Evolutionary conservation across 2,329 filamentous ascomycete genomes (phyloP), one percentile per base, ranked within the genome.

Genomic region (Ophidiomyces ophidiicola): DNA sequence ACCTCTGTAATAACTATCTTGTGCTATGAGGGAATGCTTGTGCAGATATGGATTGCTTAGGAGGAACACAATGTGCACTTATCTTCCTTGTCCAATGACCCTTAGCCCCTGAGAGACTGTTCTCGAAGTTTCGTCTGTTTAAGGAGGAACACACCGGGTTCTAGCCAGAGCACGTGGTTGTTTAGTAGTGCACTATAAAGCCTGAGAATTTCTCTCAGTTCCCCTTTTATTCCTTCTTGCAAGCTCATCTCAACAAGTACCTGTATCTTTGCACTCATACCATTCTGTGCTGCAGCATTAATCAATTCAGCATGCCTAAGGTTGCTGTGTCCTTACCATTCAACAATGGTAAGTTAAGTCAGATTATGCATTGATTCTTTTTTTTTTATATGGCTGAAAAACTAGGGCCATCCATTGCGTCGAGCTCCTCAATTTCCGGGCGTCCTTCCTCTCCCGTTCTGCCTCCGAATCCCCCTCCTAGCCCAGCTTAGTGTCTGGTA

Each of bases 401-500:
- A 12, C 3, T 7, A 34, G 31, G 19, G 17, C 32, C 14, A 30
- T 35, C 8, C 10, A 15, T 12, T 17, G 29, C 28, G 25, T 20
- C 37, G n/a, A 33, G 33, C n/a, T 39, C 28, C n/a, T 39, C 37
- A 3, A 33, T 39, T 23, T 28, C 30, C 11, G 37, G 37, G 33
- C 37, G 37, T 20, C 37, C 37, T 6, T n/a, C n/a, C 6, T 36
- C 38, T 21, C 38, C 32, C 6, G 18, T 32, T 2, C 38, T 41
- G 23, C 38, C 38, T 35, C 38, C 38, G 7, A 41, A 41, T 20
- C 38, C 38, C 10, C 38, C 38, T 20, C 38, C 38, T 19, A 45
- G 60, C 41, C 60, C 60, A 30, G 59, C 53, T 30, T 60, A 39
- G 49, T 37, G 1, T 7, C n/a, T 21, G 6, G 11, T 15, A 20